Conservation (phyloP, 768 basidiomycete species). For the Sistotremastrum niveocremeum region DNA sequence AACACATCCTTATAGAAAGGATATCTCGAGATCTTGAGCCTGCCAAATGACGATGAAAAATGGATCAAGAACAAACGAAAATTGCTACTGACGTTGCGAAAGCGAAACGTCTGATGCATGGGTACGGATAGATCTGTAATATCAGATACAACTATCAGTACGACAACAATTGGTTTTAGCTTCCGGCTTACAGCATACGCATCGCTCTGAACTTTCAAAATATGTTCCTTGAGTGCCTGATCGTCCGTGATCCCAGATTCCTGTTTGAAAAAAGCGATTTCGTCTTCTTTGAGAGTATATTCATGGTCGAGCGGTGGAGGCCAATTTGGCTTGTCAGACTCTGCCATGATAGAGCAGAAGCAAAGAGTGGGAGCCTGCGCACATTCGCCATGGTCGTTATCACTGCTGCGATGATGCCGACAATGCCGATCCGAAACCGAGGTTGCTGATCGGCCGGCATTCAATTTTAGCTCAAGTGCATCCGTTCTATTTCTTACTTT, state of each 20-base stretch:
- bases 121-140: slow-evolving; percentile 15
- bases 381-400: too few relatives aligned
- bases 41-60: background rate
- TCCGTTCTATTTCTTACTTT: too few relatives aligned
- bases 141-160: background rate
- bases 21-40: slow-evolving; percentile 6
- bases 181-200: slow-evolving; percentile 17
- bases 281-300: slow-evolving; percentile 7
- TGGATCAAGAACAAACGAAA: too few relatives aligned
- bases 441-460: too few relatives aligned
- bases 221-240: slow-evolving; percentile 18
- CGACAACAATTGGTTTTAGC: background rate
- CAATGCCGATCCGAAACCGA: too few relatives aligned
- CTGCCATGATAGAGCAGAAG: too few relatives aligned
- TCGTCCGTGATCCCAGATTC: slow-evolving; percentile 18
- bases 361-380: too few relatives aligned
- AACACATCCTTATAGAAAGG: slow-evolving; percentile 16
- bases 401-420: too few relatives aligned
- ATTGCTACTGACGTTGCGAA: slow-evolving; percentile 13
- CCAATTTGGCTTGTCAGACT: too few relatives aligned
- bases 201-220: slow-evolving; percentile 19
- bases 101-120: slow-evolving; percentile 14
- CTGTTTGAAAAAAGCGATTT: slow-evolving; percentile 16
- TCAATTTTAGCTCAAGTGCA: too few relatives aligned
- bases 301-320: too few relatives aligned